These are phyloP conservation scores for Pulicaria dysenterica DNA, from an alignment of 129 eudicot species.

Conservation along the genomic window DNA sequence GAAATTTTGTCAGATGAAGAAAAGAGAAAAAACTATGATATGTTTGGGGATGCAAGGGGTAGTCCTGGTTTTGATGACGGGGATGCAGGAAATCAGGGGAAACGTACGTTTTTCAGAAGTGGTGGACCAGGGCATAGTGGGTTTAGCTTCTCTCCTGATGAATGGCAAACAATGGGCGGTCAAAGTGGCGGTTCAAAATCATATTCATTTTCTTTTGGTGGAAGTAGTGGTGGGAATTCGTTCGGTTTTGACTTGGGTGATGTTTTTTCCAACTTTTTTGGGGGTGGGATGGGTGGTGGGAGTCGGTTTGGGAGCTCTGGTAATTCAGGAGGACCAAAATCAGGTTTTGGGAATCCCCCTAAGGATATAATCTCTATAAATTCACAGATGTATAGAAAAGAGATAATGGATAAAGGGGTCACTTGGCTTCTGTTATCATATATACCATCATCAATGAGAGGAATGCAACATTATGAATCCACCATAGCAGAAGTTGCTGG, in stretches of 20 bases:
- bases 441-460: conserved; percentile 50
- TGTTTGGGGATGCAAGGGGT: conserved; percentile 83
- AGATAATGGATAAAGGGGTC: conserved; percentile 65
- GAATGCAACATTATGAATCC: conserved; percentile 56
- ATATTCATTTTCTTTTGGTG: conserved; percentile 93
- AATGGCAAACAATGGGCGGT: conserved; percentile 84
- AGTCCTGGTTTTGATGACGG: conserved; percentile 74
- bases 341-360: conserved; percentile 41
- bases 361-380: conserved; percentile 47
- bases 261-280: conserved; percentile 81
- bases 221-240: conserved; percentile 60
- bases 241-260: conserved; percentile 75
- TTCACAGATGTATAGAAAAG: conserved; percentile 66
- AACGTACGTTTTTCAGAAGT: conserved; percentile 60
- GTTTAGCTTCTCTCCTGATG: conserved; percentile 70
- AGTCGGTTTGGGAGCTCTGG: conserved; percentile 60
- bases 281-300: conserved; percentile 81
- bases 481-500: conserved; percentile 56
- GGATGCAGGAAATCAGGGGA: conserved; percentile 49
- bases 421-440: conserved; percentile 73
- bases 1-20: conserved; percentile 90
- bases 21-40: conserved; percentile 88
- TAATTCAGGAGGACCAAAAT: conserved; percentile 55
- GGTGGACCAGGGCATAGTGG: conserved; percentile 90
- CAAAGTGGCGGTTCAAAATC: conserved; percentile 66